Conservation (phyloP, 2,329 filamentous ascomycete species). For the Neopestalotiopsis sp. region DNA sequence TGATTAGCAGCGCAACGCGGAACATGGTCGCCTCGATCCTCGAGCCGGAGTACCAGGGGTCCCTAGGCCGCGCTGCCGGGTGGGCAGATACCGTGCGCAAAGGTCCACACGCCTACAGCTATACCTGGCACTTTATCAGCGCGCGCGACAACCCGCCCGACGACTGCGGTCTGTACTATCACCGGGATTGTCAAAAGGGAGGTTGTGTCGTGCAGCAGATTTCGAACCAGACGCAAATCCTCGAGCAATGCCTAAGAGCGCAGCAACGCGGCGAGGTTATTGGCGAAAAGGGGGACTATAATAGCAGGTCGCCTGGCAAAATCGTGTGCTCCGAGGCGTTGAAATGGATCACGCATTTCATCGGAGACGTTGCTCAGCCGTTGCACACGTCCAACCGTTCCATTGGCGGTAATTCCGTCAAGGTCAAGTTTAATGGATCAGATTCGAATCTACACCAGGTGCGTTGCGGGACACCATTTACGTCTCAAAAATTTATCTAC, state of each 20-base stretch:
- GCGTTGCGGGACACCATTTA: background rate
- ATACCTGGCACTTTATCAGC: slow-evolving; percentile 9
- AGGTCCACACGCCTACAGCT: background rate
- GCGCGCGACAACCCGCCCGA: slow-evolving; percentile 6
- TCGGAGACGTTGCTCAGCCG: slow-evolving; percentile 5
- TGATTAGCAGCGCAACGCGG: background rate
- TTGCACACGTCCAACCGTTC: slow-evolving; percentile 10
- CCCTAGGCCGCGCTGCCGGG: background rate
- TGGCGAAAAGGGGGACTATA: background rate
- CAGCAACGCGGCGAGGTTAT: background rate
- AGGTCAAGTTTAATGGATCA: slow-evolving; percentile 14
- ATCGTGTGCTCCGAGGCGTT: slow-evolving; percentile 13
- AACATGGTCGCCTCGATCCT: slow-evolving; percentile 7
- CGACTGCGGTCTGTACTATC: slow-evolving; percentile 7
- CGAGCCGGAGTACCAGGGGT: background rate
- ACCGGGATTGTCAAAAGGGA: slow-evolving; percentile 4
- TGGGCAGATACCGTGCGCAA: slow-evolving; percentile 7
- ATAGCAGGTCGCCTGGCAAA: background rate
- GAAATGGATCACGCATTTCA: slow-evolving; percentile 11
- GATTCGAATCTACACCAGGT: slow-evolving; percentile 6
- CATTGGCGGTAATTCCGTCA: background rate
- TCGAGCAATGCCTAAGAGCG: slow-evolving; percentile 2
- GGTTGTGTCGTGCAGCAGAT: slow-evolving; percentile 9
- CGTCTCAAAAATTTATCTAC: background rate
- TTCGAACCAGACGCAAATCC: slow-evolving; percentile 6